phyloP scores from a whole-genome alignment of 495 filamentous ascomycete species.

The Wilcoxina mikolae region DNA sequence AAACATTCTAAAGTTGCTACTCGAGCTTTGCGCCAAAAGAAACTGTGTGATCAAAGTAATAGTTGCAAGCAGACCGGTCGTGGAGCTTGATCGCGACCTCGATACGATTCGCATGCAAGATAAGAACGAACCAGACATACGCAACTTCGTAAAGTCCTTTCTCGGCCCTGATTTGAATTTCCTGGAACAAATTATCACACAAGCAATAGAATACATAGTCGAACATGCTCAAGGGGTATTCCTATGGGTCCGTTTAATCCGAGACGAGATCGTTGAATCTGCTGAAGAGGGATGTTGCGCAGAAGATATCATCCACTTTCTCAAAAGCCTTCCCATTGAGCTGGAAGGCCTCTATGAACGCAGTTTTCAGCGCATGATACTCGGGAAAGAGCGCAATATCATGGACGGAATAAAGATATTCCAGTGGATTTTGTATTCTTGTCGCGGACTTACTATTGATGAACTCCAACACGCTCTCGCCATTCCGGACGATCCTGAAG shows the following conservation, averaged over 20 bases:
- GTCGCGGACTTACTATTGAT: background rate
- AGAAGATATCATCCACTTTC: background rate
- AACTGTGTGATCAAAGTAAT: conserved; percentile 1
- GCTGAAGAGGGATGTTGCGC: background rate
- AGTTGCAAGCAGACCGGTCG: background rate
- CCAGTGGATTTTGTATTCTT: background rate
- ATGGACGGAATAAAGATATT: background rate
- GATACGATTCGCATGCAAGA: background rate
- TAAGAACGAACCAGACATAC: background rate
- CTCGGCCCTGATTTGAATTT: background rate
- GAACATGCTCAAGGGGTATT: conserved; percentile 1
- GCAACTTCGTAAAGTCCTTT: background rate
- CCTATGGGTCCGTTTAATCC: background rate
- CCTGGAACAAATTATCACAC: background rate
- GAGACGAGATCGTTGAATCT: background rate
- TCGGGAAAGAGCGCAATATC: background rate
- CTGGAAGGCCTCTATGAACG: background rate
- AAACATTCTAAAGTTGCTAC: background rate
- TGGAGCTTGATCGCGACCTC: background rate
- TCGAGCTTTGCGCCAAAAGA: background rate
- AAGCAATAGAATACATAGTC: background rate
- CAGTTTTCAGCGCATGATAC: background rate
- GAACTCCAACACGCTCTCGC: background rate
- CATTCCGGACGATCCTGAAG: background rate
- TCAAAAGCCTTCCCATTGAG: background rate